Conservation (phyloP, 1,139 yeast genomes). For the Sugiyamaella xylanicola region DNA sequence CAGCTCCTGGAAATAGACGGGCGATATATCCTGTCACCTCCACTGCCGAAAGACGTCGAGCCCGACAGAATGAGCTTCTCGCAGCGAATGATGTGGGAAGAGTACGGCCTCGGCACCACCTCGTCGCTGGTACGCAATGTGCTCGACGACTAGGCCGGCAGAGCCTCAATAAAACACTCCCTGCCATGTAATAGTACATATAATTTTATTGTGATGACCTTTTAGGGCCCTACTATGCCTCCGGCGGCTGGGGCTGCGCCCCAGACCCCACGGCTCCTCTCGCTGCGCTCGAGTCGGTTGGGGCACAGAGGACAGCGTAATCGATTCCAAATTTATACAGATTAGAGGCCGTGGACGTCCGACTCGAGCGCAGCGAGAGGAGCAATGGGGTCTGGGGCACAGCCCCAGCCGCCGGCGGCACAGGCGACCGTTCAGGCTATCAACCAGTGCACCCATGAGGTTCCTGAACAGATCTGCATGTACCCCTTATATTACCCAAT, state of each 20-base stretch:
- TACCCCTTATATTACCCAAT: background rate
- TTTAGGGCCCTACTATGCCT: too few species aligned
- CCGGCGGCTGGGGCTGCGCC: background rate
- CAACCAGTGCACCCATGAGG: too few species aligned
- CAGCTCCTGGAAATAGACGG: slow-evolving; percentile 15
- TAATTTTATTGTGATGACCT: background rate
- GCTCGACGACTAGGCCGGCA: background rate
- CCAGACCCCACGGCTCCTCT: background rate
- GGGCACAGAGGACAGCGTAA: too few species aligned
- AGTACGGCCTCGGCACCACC: slow-evolving; percentile 17
- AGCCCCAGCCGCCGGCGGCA: too few species aligned
- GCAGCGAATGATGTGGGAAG: slow-evolving; percentile 40
- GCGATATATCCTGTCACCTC: slow-evolving; percentile 4
- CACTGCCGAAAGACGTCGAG: slow-evolving; percentile 24
- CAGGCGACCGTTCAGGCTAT: too few species aligned
- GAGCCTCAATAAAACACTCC: too few species aligned
- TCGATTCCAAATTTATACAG: too few species aligned
- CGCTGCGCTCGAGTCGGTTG: background rate
- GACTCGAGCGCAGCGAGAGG: too few species aligned
- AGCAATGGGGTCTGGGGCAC: too few species aligned
- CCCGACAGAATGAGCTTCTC: slow-evolving; percentile 39
- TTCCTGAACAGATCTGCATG: too few species aligned
- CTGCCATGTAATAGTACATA: background rate
- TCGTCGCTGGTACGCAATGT: slow-evolving; percentile 1
- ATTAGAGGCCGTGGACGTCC: too few species aligned